These are phyloP conservation scores for Arthrobotrys conoides DNA, from an alignment of 2,329 filamentous ascomycete genomes.

Conservation along the genomic window DNA sequence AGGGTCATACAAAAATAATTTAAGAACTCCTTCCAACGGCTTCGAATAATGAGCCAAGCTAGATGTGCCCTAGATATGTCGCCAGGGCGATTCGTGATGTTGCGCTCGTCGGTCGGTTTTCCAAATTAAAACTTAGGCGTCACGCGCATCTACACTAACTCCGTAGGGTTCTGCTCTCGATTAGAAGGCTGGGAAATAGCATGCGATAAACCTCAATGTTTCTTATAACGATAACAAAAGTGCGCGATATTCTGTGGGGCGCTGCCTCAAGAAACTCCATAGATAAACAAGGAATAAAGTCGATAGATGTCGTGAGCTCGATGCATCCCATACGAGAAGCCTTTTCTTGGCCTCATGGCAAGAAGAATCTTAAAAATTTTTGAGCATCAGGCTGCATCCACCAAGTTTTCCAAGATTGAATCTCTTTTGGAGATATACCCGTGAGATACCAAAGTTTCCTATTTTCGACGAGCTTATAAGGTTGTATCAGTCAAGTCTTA, in stretches of 20 bases:
- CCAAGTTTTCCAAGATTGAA: constrained; percentile 20
- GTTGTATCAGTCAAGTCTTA: constrained; percentile 31
- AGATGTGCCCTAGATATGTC: constrained; percentile 11
- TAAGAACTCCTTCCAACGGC: constrained; percentile 38
- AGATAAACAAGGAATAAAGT: constrained; percentile 10
- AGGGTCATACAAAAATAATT: constrained; percentile 3
- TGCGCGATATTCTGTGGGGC: constrained; percentile 11
- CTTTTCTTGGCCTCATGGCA: constrained; percentile 28
- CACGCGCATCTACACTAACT: background rate
- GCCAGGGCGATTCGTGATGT: constrained; percentile 8
- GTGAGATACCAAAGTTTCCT: constrained; percentile 15
- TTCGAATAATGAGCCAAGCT: background rate
- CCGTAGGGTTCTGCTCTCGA: background rate
- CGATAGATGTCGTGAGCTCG: background rate
- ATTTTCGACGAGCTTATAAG: constrained; percentile 7
- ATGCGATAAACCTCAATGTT: background rate
- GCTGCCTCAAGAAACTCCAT: background rate
- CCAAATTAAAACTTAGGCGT: background rate
- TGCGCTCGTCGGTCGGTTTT: constrained; percentile 12
- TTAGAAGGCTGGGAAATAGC: background rate
- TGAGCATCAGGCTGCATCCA: constrained; percentile 37
- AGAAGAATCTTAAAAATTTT: constrained; percentile 22
- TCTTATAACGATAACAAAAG: constrained; percentile 7
- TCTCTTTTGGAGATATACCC: constrained; percentile 29
- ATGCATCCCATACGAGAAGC: constrained; percentile 22